Percentiles rank a stretch among this genome's conserved stretches.
Conservation (phyloP, 1,284 basidiomycete species). For the Microbotryum lychnidis-dioicae region DNA sequence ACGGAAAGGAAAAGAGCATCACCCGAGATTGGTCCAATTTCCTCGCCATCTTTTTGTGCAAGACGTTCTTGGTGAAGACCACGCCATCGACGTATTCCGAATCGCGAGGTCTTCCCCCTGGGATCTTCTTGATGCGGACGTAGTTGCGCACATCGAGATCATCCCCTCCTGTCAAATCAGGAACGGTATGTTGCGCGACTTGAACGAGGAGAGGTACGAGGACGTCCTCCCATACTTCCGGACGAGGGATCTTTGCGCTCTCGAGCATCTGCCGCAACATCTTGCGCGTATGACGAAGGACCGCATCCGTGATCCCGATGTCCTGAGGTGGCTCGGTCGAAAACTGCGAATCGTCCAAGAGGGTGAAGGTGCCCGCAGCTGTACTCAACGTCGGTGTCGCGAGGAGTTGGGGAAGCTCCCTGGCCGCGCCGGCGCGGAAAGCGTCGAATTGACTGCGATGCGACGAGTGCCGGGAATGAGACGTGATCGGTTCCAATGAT, state of each 20-base stretch:
- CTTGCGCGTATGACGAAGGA: constrained; percentile 14
- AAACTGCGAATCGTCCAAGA: neutral
- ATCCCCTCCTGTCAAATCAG: constrained; percentile 54
- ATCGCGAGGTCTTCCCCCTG: constrained; percentile 81
- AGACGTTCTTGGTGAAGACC: constrained; percentile 95
- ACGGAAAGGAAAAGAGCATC: constrained; percentile 90
- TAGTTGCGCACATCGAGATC: constrained; percentile 85
- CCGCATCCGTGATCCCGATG: constrained; percentile 16
- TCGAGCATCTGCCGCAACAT: constrained; percentile 63
- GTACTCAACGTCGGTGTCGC: neutral
- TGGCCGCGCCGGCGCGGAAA: too few relatives aligned
- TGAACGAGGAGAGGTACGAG: constrained; percentile 69
- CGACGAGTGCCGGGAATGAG: too few relatives aligned
- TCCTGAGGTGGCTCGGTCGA: constrained; percentile 9
- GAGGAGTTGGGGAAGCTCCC: too few relatives aligned
- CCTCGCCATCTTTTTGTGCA: constrained; percentile 66
- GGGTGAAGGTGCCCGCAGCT: neutral
- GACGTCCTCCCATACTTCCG: constrained; percentile 75
- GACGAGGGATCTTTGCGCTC: constrained; percentile 64
- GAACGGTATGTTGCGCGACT: constrained; percentile 49
- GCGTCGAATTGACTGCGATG: too few relatives aligned
- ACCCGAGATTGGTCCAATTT: constrained; percentile 60
- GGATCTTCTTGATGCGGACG: constrained; percentile 98
- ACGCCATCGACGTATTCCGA: constrained; percentile 96
- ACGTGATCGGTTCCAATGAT: too few relatives aligned